Base-by-base conservation (phyloP, 495 filamentous ascomycete genomes). In the Aspergillus heteromorphus region DNA sequence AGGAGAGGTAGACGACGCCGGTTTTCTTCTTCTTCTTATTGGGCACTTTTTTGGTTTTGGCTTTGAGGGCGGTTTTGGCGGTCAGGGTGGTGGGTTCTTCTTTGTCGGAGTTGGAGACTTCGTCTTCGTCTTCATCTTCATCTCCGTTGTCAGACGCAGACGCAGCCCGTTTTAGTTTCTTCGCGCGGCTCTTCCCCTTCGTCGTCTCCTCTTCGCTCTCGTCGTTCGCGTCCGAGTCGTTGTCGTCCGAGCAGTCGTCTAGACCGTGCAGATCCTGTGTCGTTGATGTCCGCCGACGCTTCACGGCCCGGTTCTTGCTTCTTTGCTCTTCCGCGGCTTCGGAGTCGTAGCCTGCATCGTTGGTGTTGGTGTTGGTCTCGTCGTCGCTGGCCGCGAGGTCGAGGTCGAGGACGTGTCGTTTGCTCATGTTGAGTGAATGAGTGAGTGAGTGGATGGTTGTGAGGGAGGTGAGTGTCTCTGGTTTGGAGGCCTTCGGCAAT, bases 1-100 rank as follows among this genome's bases (percentile, higher is more conserved):
- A 87, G 3, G 90, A 95, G 49, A 97, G 75, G 65, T 97, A 97
- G 48, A 97, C 73, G 4, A 96, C 85, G 34, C 92, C 92, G 0
- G 87, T 86, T 59, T 75, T 71, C 38, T 73, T 66, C 40, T 72
- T 71, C 57, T 69, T 68, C 16, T 52, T 19, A 53, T 73, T 61
- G 34, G 34, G 5, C 31, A 50, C 18, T 13, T 38, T 56, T 49
- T 62, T 53, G 38, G 45, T 63, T 52, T 27, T 56, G 53, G 20
- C 51, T 19, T 21, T 36, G 40, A 40, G n/a, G 54, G 53, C 58
- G 25, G 48, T 63, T 14, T 63, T 31, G 17, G 55, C 53, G 9
- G 48, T 25, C 57, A 54, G 30, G 31, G 41, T 51, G 0, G 53
- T 43, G n/a, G 58, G 38, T 21, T 55, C 47, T 20, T 61, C 55